phyloP scores from a whole-genome alignment of 2,329 filamentous ascomycete species.

The Aspergillus puulaauensis region DNA sequence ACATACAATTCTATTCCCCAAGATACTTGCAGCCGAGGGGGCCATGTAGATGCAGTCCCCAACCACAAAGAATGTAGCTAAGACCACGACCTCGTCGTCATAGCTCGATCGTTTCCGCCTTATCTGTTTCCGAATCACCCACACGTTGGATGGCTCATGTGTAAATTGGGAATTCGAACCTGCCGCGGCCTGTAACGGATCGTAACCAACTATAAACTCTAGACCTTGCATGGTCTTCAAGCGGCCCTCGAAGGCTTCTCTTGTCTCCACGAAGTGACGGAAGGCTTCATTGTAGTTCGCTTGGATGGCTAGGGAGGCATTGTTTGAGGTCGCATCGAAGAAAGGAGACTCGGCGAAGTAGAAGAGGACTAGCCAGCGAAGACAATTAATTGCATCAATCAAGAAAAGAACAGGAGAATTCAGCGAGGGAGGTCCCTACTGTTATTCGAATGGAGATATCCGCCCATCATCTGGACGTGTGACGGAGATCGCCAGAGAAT shows the following conservation, averaged over 20 bases:
- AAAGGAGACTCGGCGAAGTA: conserved; percentile 65
- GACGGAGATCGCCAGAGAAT: conserved; percentile 47
- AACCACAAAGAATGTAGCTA: conserved; percentile 62
- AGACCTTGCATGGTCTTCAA: conserved; percentile 56
- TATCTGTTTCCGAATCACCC: conserved; percentile 61
- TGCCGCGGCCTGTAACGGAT: conserved; percentile 52
- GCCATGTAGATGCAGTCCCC: conserved; percentile 62
- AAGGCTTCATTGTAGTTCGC: conserved; percentile 50
- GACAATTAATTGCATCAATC: conserved; percentile 3
- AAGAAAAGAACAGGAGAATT: neutral
- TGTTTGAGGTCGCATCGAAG: conserved; percentile 62
- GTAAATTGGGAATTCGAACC: conserved; percentile 41
- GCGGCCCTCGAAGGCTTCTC: conserved; percentile 56
- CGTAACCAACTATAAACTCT: conserved; percentile 60
- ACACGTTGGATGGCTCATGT: conserved; percentile 52
- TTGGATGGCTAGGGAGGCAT: conserved; percentile 56
- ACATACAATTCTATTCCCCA: conserved; percentile 55
- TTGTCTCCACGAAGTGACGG: conserved; percentile 53
- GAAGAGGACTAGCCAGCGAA: conserved; percentile 50
- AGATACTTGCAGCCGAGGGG: conserved; percentile 58
- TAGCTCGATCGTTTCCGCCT: conserved; percentile 44
- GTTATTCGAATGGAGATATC: conserved; percentile 46
- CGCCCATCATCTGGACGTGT: conserved; percentile 48
- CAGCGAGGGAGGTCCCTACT: conserved; percentile 27
- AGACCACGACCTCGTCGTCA: conserved; percentile 52